These are phyloP conservation scores for Rhodotorula kratochvilovae DNA, from an alignment of 768 basidiomycete genomes.

Conservation along the genomic window DNA sequence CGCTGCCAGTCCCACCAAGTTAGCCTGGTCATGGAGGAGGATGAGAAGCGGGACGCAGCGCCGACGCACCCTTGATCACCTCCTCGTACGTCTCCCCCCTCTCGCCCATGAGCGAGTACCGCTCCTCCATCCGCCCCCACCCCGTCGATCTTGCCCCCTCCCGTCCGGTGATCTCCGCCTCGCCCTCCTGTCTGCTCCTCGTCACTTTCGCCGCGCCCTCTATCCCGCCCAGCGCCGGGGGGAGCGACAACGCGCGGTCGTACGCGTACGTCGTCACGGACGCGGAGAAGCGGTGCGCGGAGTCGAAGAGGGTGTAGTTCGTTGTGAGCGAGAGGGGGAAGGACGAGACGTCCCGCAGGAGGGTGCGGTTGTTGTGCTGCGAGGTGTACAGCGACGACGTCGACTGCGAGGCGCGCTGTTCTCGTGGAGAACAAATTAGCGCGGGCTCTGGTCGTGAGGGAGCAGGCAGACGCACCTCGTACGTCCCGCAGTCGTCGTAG, in stretches of 20 bases:
- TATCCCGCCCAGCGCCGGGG: not conserved
- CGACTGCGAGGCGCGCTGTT: not conserved
- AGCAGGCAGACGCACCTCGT: not conserved
- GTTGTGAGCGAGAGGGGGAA: constrained; percentile 14
- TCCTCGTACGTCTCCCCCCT: constrained; percentile 12
- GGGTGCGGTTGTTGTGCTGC: not conserved
- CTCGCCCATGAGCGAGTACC: not conserved
- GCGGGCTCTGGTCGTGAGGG: no score
- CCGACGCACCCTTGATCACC: constrained; percentile 1
- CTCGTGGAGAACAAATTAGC: not conserved
- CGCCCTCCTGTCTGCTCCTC: not conserved
- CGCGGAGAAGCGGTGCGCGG: not conserved
- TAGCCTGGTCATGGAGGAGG: not conserved
- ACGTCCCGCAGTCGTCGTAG: not conserved
- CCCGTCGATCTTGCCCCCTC: not conserved
- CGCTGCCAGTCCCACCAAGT: not conserved
- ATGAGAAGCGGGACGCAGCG: no score
- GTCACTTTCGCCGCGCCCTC: not conserved
- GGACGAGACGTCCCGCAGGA: not conserved
- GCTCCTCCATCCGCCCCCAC: constrained; percentile 1
- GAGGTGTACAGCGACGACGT: not conserved
- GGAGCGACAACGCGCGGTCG: constrained; percentile 1
- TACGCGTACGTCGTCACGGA: not conserved
- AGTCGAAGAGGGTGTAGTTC: constrained; percentile 9
- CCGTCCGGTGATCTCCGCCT: not conserved